Conservation (phyloP, 2,329 filamentous ascomycete genomes). For the Spiromastix sp. region DNA sequence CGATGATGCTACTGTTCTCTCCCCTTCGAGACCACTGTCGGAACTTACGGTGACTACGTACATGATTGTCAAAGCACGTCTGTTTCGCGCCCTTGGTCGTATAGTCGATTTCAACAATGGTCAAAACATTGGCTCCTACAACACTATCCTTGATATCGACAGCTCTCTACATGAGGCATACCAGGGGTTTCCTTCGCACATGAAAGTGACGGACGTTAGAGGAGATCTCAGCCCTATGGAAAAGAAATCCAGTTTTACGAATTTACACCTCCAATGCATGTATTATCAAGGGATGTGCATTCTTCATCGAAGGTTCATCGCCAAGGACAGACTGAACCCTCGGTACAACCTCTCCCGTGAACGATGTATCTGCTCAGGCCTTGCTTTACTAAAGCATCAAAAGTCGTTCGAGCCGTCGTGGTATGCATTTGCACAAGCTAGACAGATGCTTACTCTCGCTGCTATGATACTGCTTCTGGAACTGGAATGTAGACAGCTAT, state of each 20-base stretch:
- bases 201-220: not conserved
- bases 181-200: constrained; percentile 8
- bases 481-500: too few relatives aligned
- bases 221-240: not conserved
- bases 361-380: constrained; percentile 36
- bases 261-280: constrained; percentile 21
- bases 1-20: constrained; percentile 21
- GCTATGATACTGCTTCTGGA: constrained; percentile 39
- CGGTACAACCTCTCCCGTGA: constrained; percentile 31
- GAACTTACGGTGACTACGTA: constrained; percentile 15
- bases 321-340: constrained; percentile 17
- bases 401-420: constrained; percentile 34
- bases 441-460: constrained; percentile 38
- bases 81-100: constrained; percentile 9
- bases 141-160: constrained; percentile 14
- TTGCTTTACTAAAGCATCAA: constrained; percentile 34
- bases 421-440: constrained; percentile 35
- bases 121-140: constrained; percentile 9
- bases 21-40: constrained; percentile 17
- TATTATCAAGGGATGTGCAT: constrained; percentile 23
- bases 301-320: constrained; percentile 26
- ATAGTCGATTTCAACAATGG: constrained; percentile 10
- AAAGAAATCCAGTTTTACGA: too few relatives aligned
- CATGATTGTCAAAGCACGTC: constrained; percentile 6
- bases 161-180: constrained; percentile 11